Evolutionary conservation across 345 rosid genomes (phyloP).

Genomic region (Excoecaria cochinchinensis): DNA sequence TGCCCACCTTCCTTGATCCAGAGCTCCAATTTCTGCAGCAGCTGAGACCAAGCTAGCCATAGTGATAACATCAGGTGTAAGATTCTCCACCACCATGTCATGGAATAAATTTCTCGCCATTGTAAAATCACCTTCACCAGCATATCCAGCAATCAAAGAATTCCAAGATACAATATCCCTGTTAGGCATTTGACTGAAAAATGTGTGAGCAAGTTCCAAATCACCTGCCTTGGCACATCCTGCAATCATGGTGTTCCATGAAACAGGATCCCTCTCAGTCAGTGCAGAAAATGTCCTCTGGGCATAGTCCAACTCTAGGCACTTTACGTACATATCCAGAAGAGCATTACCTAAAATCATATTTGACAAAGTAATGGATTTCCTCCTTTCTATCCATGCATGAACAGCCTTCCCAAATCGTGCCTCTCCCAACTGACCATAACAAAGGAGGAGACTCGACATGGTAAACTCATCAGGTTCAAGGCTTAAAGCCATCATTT

Average conservation of each 20-base stretch:
- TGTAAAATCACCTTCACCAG: constrained; percentile 12
- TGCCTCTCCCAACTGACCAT: constrained; percentile 18
- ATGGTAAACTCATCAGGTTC: constrained; percentile 27
- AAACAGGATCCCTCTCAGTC: constrained; percentile 28
- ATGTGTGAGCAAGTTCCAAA: constrained; percentile 13
- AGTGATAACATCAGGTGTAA: constrained; percentile 12
- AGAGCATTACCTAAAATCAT: constrained; percentile 28
- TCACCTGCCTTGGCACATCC: constrained; percentile 23
- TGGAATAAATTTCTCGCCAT: constrained; percentile 1
- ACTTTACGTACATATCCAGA: constrained; percentile 43
- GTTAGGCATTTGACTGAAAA: constrained; percentile 22
- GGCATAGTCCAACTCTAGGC: constrained; percentile 39
- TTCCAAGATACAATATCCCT: constrained; percentile 29
- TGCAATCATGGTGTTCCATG: constrained; percentile 27
- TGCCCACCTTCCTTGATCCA: constrained; percentile 20
- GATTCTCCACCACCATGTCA: constrained; percentile 13
- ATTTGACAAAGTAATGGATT: constrained; percentile 14
- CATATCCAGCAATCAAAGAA: constrained; percentile 27
- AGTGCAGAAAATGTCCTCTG: constrained; percentile 35
- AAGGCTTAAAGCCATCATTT: constrained; percentile 18
- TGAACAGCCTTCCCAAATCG: constrained; percentile 24
- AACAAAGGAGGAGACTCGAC: constrained; percentile 23
- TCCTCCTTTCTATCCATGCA: constrained; percentile 28
- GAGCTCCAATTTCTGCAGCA: constrained; percentile 25
- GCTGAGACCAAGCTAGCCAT: constrained; percentile 19